Base-by-base conservation (phyloP, 352 stramenopile species). In the Achlya hypogyna region DNA sequence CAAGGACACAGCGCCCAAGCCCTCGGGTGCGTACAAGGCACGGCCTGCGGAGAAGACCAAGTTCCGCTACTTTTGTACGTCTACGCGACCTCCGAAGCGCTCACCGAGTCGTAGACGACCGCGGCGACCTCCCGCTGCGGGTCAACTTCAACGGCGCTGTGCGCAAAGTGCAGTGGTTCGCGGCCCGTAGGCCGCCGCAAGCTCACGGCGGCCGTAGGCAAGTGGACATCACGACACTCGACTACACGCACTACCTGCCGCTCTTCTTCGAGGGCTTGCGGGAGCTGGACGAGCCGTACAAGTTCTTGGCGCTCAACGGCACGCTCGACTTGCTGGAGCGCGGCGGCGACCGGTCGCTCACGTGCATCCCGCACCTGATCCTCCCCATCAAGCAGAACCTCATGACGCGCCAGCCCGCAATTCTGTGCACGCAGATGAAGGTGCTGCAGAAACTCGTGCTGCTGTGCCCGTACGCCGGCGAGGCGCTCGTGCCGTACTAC, bases 241-340 rank as follows among this genome's bases (percentile, higher is more conserved):
- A 96, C 74, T 96, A 91, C 62, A 53, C 72, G 38, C 89, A 89
- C 65, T 89, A 96, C 70, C 81, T 98, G 18, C 91, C 91, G 31
- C 74, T 97, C 20, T 98, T 97, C 70, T 79, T 97, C 38, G 87
- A 97, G 40, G 91, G 91, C 22, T 82, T 97, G 62, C 81, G 86
- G 16, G 90, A 96, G 68, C 75, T 76, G 18, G 56, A 74, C 31
- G 81, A 83, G 52, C 89, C 74, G 34, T 95, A 87, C 77, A 80
- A 70, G 62, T 96, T 96, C 60, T 72, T 96, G 45, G 82, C 86
- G 0, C 71, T 77, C 32, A 84, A 96, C 69, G 89, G 88, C 8
- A 75, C 78, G 40, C 91, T 87, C 52, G 86, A 97, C 68, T 71
- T 97, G 52, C 71, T 95, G 22, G 73, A 78, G n/a, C 84, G 85